Base-by-base conservation (phyloP, 345 rosid species). In the Trapa bicornis region DNA sequence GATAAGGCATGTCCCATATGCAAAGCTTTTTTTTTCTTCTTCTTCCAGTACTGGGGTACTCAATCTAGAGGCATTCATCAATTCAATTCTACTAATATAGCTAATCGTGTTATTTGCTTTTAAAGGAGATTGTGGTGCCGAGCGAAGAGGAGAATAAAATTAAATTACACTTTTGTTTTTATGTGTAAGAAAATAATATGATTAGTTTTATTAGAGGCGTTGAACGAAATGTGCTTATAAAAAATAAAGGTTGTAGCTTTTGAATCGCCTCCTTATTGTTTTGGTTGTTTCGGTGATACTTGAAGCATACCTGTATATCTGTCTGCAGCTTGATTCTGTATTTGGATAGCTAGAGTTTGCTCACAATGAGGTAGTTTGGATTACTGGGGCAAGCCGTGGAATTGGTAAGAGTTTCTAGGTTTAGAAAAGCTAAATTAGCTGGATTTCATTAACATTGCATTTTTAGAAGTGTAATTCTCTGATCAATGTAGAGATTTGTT, bases 311-410 rank as follows among this genome's bases (percentile, higher is more conserved):
- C 22, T 50, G 54, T 47, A 2, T 47, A 47, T 13, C 2, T 50
- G 48, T 2, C 17, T 16, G 17, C 14, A 13, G 54, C n/a, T 50
- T 50, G 4, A 29, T 12, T 57, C 37, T 57, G 38, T 57, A 37
- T 33, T 58, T 5, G 38, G 8, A 29, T 58, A 39, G 35, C 67
- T 66, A 37, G 37, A 3, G 58, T 75, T 62, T 68, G 66, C 35
- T 76, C 2, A 63, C 35, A 17, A 36, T 64, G 29, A 87, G 98
- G 96, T 93, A 33, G 77, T 90, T 35, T 93, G 98, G 98, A 87
- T 93, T 61, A 93, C 98, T 61, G 97, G 98, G 14, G 96, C 97
- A 39, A 90, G 98, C 74, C 91, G 98, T 37, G 98, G 98, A 65
- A 93, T 93, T 37, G 98, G 98, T 89, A 81, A 38, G 76, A 11